Evolutionary conservation across 441 rosid species (phyloP), one percentile per base, ranked within the genome.

Genomic region (Hura crepitans): DNA sequence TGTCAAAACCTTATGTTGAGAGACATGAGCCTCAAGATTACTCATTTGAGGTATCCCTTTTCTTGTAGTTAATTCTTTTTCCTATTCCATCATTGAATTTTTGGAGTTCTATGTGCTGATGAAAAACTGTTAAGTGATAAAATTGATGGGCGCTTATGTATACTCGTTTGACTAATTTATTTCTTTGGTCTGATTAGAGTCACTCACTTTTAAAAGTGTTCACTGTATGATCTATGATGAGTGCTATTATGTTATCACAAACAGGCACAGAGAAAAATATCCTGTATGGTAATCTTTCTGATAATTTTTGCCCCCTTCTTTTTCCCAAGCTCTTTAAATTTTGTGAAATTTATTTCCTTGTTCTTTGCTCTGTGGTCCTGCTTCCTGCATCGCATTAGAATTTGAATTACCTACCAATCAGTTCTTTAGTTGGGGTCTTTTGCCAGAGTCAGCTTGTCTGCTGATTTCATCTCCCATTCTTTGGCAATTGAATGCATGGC

Each of bases 21-120:
- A 75, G 69, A 70, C 71, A 74, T 66, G 86, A 89, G 62, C 74
- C 82, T 28, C 89, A 77, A 64, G 90, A 85, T 53, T 78, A 58
- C 73, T 82, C 87, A 15, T 46, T 78, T 53, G 93, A 91, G 88
- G 97, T 90, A 83, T 60, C 58, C 50, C 25, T 15, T 17, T 27
- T 15, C 28, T 57, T 1, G 30, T 46, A 8, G 27, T 10, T 27
- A 4, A 2, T 20, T 55, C 45, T 18, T 33, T 53, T 39, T 30
- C 22, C 66, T 12, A 12, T 6, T 13, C 13, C 8, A 59, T 27
- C 13, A 43, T 27, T 57, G 18, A 42, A 37, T 65, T 31, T n/a
- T 65, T 5, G 25, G 10, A 65, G 42, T 42, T 43, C 20, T 20
- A 1, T 37, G 7, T 61, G 39, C 43, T 6, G 70, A 50, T 31